phyloP scores from a whole-genome alignment of 371 early-diverging fungal species.

The Mortierella sp. region DNA sequence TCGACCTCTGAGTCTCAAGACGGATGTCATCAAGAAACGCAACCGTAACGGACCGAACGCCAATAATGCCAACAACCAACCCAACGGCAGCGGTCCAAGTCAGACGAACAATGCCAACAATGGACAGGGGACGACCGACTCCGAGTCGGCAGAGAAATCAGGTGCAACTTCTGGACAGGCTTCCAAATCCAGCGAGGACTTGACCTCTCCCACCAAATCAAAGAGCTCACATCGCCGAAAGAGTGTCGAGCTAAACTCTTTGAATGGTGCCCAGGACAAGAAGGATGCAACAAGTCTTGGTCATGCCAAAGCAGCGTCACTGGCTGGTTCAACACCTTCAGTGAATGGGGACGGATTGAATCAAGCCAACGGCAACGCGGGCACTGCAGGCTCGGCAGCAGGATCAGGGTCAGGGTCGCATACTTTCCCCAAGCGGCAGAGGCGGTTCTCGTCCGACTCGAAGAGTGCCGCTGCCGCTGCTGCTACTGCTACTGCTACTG shows the following conservation, averaged over 20 bases:
- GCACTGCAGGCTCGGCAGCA: neutral
- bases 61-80: conserved; percentile 4
- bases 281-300: conserved; percentile 33
- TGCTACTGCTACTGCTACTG: no score
- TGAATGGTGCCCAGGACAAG: conserved; percentile 23
- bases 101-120: no score
- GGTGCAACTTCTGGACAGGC: conserved; percentile 12
- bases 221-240: conserved; percentile 43
- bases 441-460: conserved; percentile 50
- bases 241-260: conserved; percentile 43
- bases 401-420: conserved; percentile 12
- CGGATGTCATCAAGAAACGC: conserved; percentile 87
- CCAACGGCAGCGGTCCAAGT: neutral
- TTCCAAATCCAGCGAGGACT: conserved; percentile 33
- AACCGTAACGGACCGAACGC: conserved; percentile 62
- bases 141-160: neutral
- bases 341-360: conserved; percentile 7
- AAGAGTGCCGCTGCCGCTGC: conserved; percentile 35
- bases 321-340: conserved; percentile 9
- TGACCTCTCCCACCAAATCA: conserved; percentile 15
- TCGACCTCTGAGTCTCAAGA: conserved; percentile 85
- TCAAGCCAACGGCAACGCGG: conserved; percentile 8
- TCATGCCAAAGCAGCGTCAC: conserved; percentile 21
- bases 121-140: neutral
- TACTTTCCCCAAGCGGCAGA: conserved; percentile 51